phyloP scores from a whole-genome alignment of 805 yeast species.

The Blastobotrys robertii region DNA sequence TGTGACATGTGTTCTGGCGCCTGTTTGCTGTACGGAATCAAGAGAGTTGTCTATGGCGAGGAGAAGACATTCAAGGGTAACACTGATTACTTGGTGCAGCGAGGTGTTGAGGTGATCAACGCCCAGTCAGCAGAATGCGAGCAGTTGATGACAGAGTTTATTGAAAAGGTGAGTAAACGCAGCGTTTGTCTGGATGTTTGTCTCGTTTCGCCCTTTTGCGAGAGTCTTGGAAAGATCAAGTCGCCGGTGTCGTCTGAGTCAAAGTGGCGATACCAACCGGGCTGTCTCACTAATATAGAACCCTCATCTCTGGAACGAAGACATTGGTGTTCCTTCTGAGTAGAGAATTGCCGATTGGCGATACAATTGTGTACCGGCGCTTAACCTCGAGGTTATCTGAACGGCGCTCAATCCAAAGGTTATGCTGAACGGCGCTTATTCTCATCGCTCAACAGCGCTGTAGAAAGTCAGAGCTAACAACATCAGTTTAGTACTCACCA shows the following conservation, averaged over 20 bases:
- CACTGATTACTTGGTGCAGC: constrained; percentile 55
- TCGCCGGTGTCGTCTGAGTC: neutral
- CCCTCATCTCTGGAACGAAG: constrained; percentile 32
- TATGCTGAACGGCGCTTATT: no score
- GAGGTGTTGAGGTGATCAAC: constrained; percentile 46
- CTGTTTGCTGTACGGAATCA: constrained; percentile 76
- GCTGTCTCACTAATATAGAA: constrained; percentile 3
- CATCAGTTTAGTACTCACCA: no score
- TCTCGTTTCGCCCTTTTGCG: no score
- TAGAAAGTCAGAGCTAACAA: no score
- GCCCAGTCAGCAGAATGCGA: constrained; percentile 29
- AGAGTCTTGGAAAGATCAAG: no score
- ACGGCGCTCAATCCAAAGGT: no score
- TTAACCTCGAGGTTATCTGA: no score
- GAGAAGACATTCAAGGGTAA: constrained; percentile 76
- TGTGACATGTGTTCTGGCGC: constrained; percentile 97
- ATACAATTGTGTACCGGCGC: no score
- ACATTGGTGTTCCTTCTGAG: constrained; percentile 23
- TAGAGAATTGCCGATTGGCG: no score
- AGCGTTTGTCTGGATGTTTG: constrained; percentile 10
- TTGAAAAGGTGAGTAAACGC: constrained; percentile 36
- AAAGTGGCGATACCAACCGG: no score
- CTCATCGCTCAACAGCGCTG: no score
- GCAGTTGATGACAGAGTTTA: constrained; percentile 67
- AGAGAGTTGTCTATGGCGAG: constrained; percentile 84